phyloP scores from a whole-genome alignment of 768 basidiomycete genomes.

The Lentinula raphanica region DNA sequence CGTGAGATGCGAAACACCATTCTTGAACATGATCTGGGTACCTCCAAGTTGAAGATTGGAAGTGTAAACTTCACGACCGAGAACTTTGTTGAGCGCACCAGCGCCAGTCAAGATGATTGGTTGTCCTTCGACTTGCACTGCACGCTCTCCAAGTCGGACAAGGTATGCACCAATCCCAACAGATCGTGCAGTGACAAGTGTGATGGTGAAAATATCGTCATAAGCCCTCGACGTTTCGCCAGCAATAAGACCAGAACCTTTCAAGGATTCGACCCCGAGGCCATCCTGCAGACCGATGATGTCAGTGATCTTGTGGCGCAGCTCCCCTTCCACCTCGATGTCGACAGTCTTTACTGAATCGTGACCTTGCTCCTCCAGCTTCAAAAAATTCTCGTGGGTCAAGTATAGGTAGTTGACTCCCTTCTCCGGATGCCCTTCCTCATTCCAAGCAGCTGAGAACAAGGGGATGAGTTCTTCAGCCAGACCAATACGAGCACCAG shows the following conservation, averaged over 20 bases:
- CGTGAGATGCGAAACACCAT: constrained; percentile 95
- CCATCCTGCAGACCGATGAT: constrained; percentile 98
- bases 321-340: constrained; percentile 81
- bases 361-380: constrained; percentile 80
- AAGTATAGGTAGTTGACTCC: constrained; percentile 95
- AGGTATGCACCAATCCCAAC: constrained; percentile 99
- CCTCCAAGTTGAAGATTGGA: constrained; percentile 98
- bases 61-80: constrained; percentile 98
- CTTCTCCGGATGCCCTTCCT: constrained; percentile 79
- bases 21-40: constrained; percentile 99
- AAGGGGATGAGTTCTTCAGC: constrained; percentile 87
- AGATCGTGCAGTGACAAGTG: constrained; percentile 95
- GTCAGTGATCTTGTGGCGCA: constrained; percentile 90
- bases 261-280: constrained; percentile 92
- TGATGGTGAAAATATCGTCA: constrained; percentile 99
- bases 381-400: constrained; percentile 85
- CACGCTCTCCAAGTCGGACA: constrained; percentile 94
- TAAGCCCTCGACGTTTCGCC: constrained; percentile 98
- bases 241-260: constrained; percentile 95
- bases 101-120: constrained; percentile 99
- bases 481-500: constrained; percentile 92
- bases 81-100: constrained; percentile 94
- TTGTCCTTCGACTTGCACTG: constrained; percentile 98
- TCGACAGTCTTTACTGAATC: constrained; percentile 77
- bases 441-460: constrained; percentile 91